These are phyloP conservation scores for Polytrichum commune DNA, from an alignment of 225 moss, liverwort and hornwort species.

Conservation along the genomic window DNA sequence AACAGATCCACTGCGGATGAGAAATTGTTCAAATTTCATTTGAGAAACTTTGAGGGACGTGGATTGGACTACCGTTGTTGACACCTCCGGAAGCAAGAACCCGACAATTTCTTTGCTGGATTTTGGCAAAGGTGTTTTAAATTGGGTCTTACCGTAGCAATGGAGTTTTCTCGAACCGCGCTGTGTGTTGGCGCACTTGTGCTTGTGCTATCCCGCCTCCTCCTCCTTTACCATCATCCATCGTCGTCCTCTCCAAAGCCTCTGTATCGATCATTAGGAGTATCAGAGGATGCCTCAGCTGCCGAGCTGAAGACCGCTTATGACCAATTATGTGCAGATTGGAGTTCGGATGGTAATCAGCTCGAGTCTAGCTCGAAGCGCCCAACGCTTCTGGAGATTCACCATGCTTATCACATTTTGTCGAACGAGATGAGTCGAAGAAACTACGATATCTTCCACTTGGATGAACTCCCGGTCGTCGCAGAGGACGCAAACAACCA, in stretches of 20 bases:
- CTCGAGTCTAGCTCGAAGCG: constrained; percentile 1
- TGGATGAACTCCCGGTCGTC: constrained; percentile 48
- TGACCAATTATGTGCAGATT: constrained; percentile 9
- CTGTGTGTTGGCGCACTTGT: constrained; percentile 19
- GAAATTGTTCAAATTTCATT: too few species aligned
- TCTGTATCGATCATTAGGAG: constrained; percentile 26
- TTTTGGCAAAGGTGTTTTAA: too few species aligned
- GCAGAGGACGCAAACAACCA: constrained; percentile 27
- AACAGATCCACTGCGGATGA: too few species aligned
- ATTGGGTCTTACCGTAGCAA: neutral
- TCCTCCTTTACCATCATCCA: constrained; percentile 1
- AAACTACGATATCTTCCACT: constrained; percentile 63
- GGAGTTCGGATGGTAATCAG: constrained; percentile 4
- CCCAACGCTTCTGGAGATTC: constrained; percentile 34
- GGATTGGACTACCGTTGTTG: too few species aligned
- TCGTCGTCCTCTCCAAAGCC: constrained; percentile 19
- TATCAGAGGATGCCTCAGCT: constrained; percentile 17
- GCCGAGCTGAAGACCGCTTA: constrained; percentile 19
- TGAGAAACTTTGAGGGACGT: too few species aligned
- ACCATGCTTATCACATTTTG: constrained; percentile 63
- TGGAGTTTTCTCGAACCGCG: constrained; percentile 11
- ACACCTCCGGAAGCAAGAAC: too few species aligned
- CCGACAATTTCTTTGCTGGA: too few species aligned
- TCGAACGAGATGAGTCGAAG: constrained; percentile 50
- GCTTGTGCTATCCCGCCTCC: constrained; percentile 15